Evolutionary conservation across 352 stramenopile genomes (phyloP), one percentile per base, ranked within the genome.

Genomic region (Phytophthora megakarya): DNA sequence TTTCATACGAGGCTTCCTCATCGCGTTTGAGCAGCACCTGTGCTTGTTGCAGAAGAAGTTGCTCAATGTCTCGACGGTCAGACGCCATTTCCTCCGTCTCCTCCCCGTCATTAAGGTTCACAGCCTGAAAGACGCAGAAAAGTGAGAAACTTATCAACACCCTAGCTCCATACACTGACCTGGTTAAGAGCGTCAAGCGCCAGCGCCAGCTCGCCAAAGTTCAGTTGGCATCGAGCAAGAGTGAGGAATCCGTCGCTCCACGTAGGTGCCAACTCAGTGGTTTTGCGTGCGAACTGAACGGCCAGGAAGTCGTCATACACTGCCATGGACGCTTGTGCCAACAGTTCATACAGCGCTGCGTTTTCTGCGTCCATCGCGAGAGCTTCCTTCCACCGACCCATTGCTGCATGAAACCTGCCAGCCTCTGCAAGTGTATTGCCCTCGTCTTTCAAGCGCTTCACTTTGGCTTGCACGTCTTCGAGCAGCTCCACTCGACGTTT

Each of bases 171-270:
- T 39, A 16, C 4, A 61, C 51, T 3, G 40, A 91, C 85, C 75
- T 81, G 72, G 16, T 73, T 28, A 25, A 92, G 60, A 54, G 83
- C 80, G 9, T 70, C 16, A 9, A 67, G 55, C 6, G 86, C 83
- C n/a, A 95, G 54, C 15, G 82, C 62, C 13, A 95, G 61, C 61
- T 95, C 87, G 5, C 87, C 87, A 65, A 86, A 93, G 55, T 95
- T 95, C 22, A 93, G 51, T 13, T 93, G 87, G 30, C 77, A 82
- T 19, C 84, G 65, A 40, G 79, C 76, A 3, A 96, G 63, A 7
- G 87, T 94, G 13, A 81, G 81, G 50, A 82, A 91, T 21, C 61
- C 84, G 23, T 93, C 87, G 22, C 75, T 78, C 85, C 85, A 96
- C 3, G 23, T 32, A 12, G 85, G 85, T 0, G 67, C 73, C 23